These are phyloP conservation scores for Pholiota adiposa DNA, from an alignment of 1,284 basidiomycete genomes.

Conservation along the genomic window DNA sequence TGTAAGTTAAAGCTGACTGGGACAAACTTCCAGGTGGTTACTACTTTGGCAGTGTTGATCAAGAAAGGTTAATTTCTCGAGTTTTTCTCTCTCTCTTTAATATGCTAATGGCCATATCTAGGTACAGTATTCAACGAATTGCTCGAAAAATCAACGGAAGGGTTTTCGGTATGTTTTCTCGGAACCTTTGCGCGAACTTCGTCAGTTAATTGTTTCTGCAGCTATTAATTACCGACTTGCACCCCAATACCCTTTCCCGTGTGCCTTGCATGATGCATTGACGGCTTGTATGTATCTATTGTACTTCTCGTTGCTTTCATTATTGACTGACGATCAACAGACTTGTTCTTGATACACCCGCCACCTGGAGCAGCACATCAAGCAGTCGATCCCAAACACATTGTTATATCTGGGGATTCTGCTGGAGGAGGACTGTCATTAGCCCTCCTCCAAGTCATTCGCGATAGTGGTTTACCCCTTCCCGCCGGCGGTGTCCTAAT, in stretches of 20 bases:
- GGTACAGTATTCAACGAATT: slow-evolving; percentile 84
- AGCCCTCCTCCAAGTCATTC: slow-evolving; percentile 89
- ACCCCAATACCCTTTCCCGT: slow-evolving; percentile 97
- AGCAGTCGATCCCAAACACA: slow-evolving; percentile 81
- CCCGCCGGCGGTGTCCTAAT: slow-evolving; percentile 88
- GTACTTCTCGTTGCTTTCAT: not conserved
- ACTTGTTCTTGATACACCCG: slow-evolving; percentile 59
- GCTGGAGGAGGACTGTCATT: slow-evolving; percentile 91
- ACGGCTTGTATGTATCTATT: slow-evolving; percentile 68
- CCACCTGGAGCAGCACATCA: slow-evolving; percentile 74
- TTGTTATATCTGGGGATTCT: slow-evolving; percentile 91
- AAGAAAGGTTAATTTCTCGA: slow-evolving; percentile 52
- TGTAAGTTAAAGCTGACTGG: not conserved
- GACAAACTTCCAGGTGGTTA: slow-evolving; percentile 60
- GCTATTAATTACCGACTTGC: slow-evolving; percentile 91
- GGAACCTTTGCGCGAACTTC: not conserved
- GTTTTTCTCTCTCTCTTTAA: not conserved
- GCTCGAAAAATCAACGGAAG: slow-evolving; percentile 91
- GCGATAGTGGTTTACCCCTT: slow-evolving; percentile 81
- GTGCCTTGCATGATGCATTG: slow-evolving; percentile 86
- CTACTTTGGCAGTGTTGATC: slow-evolving; percentile 82
- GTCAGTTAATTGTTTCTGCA: slow-evolving; percentile 27
- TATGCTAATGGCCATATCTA: slow-evolving; percentile 26
- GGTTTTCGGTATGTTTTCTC: slow-evolving; percentile 68
- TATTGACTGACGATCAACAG: slow-evolving; percentile 30